phyloP scores from a whole-genome alignment of 768 basidiomycete species.

The Trametes cubensis region DNA sequence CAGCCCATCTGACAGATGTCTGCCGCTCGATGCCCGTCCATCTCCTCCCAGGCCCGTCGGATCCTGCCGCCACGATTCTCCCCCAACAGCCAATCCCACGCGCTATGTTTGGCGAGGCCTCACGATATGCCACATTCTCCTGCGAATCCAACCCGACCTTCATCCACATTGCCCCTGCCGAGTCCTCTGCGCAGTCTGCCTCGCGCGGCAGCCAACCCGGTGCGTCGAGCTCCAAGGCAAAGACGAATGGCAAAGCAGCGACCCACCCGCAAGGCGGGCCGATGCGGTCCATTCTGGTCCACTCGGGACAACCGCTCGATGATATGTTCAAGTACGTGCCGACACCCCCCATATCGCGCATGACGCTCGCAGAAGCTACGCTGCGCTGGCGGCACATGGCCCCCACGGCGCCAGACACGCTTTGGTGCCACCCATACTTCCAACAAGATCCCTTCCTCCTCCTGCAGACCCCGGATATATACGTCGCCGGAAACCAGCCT shows the following conservation, averaged over 20 bases:
- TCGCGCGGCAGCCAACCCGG: constrained; percentile 16
- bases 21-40: constrained; percentile 81
- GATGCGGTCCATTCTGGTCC: constrained; percentile 70
- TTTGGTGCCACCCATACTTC: constrained; percentile 97
- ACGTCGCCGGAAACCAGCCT: constrained; percentile 91
- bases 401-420: constrained; percentile 97
- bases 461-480: constrained; percentile 82
- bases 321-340: constrained; percentile 94
- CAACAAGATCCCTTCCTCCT: constrained; percentile 89
- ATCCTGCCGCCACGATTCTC: constrained; percentile 86
- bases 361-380: constrained; percentile 76
- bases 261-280: constrained; percentile 18
- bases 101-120: constrained; percentile 79
- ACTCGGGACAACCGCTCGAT: constrained; percentile 90
- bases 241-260: neutral
- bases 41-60: constrained; percentile 82
- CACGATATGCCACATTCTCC: constrained; percentile 62
- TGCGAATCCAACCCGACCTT: constrained; percentile 92
- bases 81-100: constrained; percentile 94
- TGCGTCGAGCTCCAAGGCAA: constrained; percentile 18
- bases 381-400: constrained; percentile 95
- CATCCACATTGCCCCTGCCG: constrained; percentile 54
- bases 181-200: constrained; percentile 12
- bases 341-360: constrained; percentile 66
- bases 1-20: constrained; percentile 74